Evolutionary conservation across 345 rosid species (phyloP).

Genomic region (Hevea brasiliensis): DNA sequence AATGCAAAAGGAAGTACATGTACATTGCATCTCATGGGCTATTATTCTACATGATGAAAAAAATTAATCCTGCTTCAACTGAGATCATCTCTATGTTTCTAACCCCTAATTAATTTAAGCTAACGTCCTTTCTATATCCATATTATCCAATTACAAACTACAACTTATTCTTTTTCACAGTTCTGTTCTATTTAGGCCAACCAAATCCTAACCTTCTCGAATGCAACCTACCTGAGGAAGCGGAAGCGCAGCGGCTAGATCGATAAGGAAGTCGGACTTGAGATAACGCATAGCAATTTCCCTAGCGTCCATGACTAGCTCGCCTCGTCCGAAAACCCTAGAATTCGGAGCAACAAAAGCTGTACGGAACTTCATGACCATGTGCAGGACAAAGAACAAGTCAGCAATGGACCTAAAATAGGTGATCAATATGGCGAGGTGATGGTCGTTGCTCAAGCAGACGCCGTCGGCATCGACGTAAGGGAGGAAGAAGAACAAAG

Average conservation of each 20-base stretch:
- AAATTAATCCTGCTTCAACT: too few relatives aligned
- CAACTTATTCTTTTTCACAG: too few relatives aligned
- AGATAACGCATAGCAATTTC: constrained; percentile 70
- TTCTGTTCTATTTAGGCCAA: too few relatives aligned
- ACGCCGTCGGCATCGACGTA: constrained; percentile 32
- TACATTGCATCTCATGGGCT: too few relatives aligned
- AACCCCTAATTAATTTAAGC: too few relatives aligned
- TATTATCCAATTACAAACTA: too few relatives aligned
- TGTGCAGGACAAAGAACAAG: constrained; percentile 60
- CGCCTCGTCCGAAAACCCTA: constrained; percentile 81
- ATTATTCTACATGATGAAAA: too few relatives aligned
- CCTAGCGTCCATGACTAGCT: constrained; percentile 75
- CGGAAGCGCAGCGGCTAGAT: constrained; percentile 78
- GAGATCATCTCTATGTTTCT: too few relatives aligned
- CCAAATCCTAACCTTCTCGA: neutral
- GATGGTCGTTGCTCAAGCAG: constrained; percentile 51
- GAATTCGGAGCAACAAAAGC: constrained; percentile 76
- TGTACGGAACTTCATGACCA: constrained; percentile 77
- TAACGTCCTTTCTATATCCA: too few relatives aligned
- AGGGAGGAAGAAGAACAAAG: constrained; percentile 76
- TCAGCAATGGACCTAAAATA: constrained; percentile 69
- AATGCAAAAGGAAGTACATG: too few relatives aligned
- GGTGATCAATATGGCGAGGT: constrained; percentile 56
- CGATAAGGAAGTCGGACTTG: constrained; percentile 65
- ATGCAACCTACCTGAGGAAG: constrained; percentile 63